A percentile compares a stretch with the other conserved stretches of the same genome.
Conservation (phyloP, 257 asterid species). For the Linaria vulgaris region DNA sequence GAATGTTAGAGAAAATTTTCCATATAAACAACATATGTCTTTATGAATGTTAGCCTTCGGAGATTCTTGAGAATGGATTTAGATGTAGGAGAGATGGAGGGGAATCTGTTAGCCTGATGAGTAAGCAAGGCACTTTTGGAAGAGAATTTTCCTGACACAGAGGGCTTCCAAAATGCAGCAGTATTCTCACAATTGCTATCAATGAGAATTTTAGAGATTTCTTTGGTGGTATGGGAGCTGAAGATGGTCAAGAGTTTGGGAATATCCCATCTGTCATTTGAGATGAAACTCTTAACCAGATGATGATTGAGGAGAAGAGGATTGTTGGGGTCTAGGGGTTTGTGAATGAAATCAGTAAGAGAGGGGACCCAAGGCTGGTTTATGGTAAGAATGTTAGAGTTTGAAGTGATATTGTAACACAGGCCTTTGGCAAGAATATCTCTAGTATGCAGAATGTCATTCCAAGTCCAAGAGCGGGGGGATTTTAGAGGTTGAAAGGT, state of each 20-base stretch:
- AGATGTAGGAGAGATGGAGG: not conserved
- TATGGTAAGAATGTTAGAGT: not conserved
- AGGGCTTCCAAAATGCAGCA: not conserved
- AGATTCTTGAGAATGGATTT: no score
- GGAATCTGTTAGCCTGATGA: not conserved
- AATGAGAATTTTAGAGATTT: not conserved
- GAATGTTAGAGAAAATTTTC: not conserved
- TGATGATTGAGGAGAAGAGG: no score
- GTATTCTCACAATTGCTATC: no score
- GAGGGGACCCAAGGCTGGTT: not conserved
- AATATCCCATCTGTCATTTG: no score
- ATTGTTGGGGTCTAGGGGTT: not conserved
- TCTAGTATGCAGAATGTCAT: not conserved
- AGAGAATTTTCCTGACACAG: not conserved
- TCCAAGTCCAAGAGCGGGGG: not conserved
- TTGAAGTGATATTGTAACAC: no score
- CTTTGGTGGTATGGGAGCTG: no score
- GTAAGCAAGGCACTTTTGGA: not conserved
- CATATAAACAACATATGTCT: not conserved
- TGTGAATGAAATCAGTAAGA: not conserved
- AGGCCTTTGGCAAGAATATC: not conserved
- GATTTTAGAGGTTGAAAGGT: not conserved
- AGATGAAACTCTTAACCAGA: no score
- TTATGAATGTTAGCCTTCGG: not conserved
- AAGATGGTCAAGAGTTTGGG: not conserved